Evolutionary conservation across 2,329 filamentous ascomycete genomes (phyloP).

Genomic region (Colletotrichum aenigma): DNA sequence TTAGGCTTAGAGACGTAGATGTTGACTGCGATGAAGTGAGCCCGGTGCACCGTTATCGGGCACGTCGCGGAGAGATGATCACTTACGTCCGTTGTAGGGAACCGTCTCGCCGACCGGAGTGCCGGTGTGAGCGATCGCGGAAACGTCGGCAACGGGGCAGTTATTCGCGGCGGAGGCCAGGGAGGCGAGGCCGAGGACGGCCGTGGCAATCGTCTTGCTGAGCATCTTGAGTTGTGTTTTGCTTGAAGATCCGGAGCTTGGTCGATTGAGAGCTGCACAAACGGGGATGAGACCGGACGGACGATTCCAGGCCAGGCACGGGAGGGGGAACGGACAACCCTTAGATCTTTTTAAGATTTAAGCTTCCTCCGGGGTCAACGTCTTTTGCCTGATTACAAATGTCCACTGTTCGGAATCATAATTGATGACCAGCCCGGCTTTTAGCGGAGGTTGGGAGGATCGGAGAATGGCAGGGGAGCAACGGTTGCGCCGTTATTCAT

Average conservation of each 20-base stretch:
- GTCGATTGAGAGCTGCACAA: background rate
- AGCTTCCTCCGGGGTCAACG: background rate
- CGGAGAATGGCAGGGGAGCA: background rate
- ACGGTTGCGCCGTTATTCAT: background rate
- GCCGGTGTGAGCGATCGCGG: conserved; percentile 14
- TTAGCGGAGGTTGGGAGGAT: background rate
- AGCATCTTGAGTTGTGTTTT: conserved; percentile 3
- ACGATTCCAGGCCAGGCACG: background rate
- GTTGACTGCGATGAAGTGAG: background rate
- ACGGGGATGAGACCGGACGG: background rate
- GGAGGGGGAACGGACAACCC: background rate
- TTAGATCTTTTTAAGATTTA: background rate
- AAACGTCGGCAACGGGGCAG: conserved; percentile 6
- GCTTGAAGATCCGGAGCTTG: background rate
- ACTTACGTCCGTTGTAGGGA: conserved; percentile 8
- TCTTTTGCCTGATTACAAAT: conserved; percentile 13
- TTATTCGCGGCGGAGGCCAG: background rate
- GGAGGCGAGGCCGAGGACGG: background rate
- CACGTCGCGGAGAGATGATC: background rate
- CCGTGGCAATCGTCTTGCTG: background rate
- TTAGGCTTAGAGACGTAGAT: conserved; percentile 18
- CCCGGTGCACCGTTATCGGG: background rate
- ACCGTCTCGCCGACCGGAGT: conserved; percentile 5
- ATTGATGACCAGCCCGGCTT: background rate
- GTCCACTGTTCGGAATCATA: background rate